Evolutionary conservation across 2,329 filamentous ascomycete genomes (phyloP), one percentile per base, ranked within the genome.

Genomic region (Aspergillus fructus): DNA sequence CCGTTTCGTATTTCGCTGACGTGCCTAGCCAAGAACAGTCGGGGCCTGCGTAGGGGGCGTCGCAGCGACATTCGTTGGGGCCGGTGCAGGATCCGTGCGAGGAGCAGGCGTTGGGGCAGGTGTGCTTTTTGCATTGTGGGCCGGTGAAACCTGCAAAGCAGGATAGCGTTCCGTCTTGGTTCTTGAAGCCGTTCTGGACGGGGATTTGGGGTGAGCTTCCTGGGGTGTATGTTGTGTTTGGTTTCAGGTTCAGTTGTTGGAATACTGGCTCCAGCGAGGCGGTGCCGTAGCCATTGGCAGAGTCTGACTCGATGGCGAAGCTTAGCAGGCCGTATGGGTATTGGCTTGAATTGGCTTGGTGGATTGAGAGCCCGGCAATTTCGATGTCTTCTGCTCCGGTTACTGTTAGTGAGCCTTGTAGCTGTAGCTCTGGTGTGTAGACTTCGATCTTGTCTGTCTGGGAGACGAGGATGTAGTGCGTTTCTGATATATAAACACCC

Each of bases 391-490:
- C 55, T 13, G 50, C 68, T 0, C 76, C 77, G 0, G 68, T 72
- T 41, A 80, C 51, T 1, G 66, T 66, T 13, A 76, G 58, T 0
- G 71, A 76, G 2, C 76, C 79, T 2, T 76, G 59, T 0, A 72
- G 66, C 1, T 67, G 59, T 46, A 79, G 74, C 0, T 66, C 61
- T 3, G 69, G 61, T 15, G 73, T 66, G 58, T 80, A 81, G 4
- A 81, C 64, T 2, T 71, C 67, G 24, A 82, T 60, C 4, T 65
- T 63, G 41, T 75, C 68, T 9, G 70, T 67, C 33, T 75, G 74
- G 0, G 77, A 74, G 15, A 78, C 73, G 23, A 81, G 71, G 0
- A 81, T 55, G 56, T 78, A 79, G 55, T 79, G 71, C 0, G 65
- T 60, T 3, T 64, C 62, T 8, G 76, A 67, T 12, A 71, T 65